Conservation (phyloP, 2,329 filamentous ascomycete genomes). For the Rutstroemia sydowiana region DNA sequence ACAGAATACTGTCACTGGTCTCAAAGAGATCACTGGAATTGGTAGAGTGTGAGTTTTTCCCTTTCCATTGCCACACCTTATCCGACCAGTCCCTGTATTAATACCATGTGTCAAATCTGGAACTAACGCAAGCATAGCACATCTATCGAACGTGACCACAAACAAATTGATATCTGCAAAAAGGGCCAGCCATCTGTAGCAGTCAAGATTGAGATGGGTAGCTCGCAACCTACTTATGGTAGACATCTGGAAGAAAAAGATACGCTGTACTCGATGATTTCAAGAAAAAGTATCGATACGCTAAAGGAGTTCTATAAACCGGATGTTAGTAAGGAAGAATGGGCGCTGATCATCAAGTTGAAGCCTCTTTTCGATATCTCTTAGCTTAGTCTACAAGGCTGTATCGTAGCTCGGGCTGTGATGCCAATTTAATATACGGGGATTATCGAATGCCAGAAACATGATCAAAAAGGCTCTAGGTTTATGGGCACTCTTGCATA, state of each 20-base stretch:
- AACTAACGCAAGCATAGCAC: slow-evolving; percentile 48
- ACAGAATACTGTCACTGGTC: slow-evolving; percentile 67
- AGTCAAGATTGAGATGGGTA: slow-evolving; percentile 91
- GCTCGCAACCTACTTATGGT: slow-evolving; percentile 88
- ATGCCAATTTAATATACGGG: too few relatives aligned
- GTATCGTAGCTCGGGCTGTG: too few relatives aligned
- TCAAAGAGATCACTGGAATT: slow-evolving; percentile 75
- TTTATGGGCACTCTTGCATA: too few relatives aligned
- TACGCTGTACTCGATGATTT: slow-evolving; percentile 79
- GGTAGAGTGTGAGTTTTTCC: slow-evolving; percentile 61
- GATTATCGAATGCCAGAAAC: too few relatives aligned
- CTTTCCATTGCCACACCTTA: too few relatives aligned
- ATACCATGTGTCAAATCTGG: too few relatives aligned
- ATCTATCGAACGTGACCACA: slow-evolving; percentile 96
- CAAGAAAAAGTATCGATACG: slow-evolving; percentile 81
- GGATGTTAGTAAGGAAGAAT: slow-evolving; percentile 87
- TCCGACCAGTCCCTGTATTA: too few relatives aligned
- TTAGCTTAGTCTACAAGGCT: too few relatives aligned
- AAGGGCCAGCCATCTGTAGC: slow-evolving; percentile 96
- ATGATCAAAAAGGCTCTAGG: too few relatives aligned
- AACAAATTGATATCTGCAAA: slow-evolving; percentile 85
- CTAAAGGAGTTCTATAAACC: slow-evolving; percentile 92
- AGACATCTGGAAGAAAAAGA: slow-evolving; percentile 92
- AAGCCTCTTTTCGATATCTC: slow-evolving; percentile 87
- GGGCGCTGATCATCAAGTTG: slow-evolving; percentile 88